phyloP scores from a whole-genome alignment of 1,139 yeast genomes.

The Petasospora fabianii region DNA sequence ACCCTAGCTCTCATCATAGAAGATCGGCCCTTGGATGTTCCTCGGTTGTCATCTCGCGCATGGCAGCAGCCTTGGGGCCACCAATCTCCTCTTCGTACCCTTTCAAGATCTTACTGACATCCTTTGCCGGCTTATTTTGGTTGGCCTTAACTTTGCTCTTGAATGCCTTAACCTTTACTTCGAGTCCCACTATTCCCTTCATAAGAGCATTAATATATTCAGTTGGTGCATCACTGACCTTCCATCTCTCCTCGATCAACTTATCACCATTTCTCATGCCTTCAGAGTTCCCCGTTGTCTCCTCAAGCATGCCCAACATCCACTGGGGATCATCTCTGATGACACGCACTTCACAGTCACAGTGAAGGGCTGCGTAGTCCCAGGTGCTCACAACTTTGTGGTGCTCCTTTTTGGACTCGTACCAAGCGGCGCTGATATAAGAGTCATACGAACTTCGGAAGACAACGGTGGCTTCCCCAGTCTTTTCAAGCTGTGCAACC shows the following conservation, averaged over 20 bases:
- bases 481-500: slow-evolving; percentile 39
- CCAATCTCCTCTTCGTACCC: slow-evolving; percentile 35
- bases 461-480: slow-evolving; percentile 45
- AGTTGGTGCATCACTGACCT: slow-evolving; percentile 57
- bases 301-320: slow-evolving; percentile 44
- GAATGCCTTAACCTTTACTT: slow-evolving; percentile 46
- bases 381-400: slow-evolving; percentile 71
- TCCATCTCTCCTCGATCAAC: slow-evolving; percentile 43
- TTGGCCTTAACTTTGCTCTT: slow-evolving; percentile 62
- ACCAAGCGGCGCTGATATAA: slow-evolving; percentile 61
- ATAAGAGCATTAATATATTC: slow-evolving; percentile 41
- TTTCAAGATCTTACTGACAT: slow-evolving; percentile 50
- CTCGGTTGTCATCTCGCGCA: slow-evolving; percentile 12
- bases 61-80: slow-evolving; percentile 18
- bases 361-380: slow-evolving; percentile 64
- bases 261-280: slow-evolving; percentile 28
- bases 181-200: slow-evolving; percentile 58
- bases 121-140: slow-evolving; percentile 44
- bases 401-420: slow-evolving; percentile 52
- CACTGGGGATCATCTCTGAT: slow-evolving; percentile 47
- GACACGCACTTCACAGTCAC: slow-evolving; percentile 50
- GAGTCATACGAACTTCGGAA: slow-evolving; percentile 49
- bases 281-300: slow-evolving; percentile 50
- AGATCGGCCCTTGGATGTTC: slow-evolving; percentile 3
- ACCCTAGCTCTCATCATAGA: no score